Base-by-base conservation (phyloP, 2,329 filamentous ascomycete species). In the Moelleriella libera region DNA sequence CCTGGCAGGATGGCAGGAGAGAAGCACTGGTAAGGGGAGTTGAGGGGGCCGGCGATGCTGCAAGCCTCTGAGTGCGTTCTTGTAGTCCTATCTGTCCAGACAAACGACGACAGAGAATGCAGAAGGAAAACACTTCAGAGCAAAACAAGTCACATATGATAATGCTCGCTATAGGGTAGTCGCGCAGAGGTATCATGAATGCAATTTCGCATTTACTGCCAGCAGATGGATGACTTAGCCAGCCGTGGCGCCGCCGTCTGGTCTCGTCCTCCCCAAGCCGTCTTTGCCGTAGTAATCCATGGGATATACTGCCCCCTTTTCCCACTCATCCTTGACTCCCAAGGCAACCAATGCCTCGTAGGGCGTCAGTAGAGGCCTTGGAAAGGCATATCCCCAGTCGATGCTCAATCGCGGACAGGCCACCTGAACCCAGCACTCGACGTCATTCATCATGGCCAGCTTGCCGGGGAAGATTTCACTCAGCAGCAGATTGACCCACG, bases 221-320 rank as follows among this genome's bases (percentile, higher is more conserved):
- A 21, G 21, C 21, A 21, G 21, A 3, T 21, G 21, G 21, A 21
- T 21, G 21, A 21, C 21, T 21, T 29, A 29, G n/a, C 7, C 29
- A 31, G 41, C 37, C 37, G 37, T n/a, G 45, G 44, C 32, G 31
- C 43, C 28, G 45, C 45, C 59, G 9, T 60, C 50, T 5, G 71
- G 66, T 59, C 74, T 88, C 32, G 85, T 89, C 62, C 92, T 79
- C 1, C 90, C 92, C 47, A 98, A 60, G 0, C 92, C 92, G 43
- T 96, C 87, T 62, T 84, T 90, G 0, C 83, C 89, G 66, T 98
- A 98, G 61, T 94, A 98, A 63, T 98, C 89, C 92, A 98, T 98
- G 0, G 89, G 90, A 67, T 98, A 98, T 11, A 88, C 74, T 6
- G 50, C 46, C 9, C 50, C 49, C 32, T 54, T 49, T 12, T 72